Percentiles rank a stretch among this genome's conserved stretches.
These are phyloP conservation scores for Penicillium janthinellum DNA, from an alignment of 2,329 filamentous ascomycete genomes.

Conservation along the genomic window DNA sequence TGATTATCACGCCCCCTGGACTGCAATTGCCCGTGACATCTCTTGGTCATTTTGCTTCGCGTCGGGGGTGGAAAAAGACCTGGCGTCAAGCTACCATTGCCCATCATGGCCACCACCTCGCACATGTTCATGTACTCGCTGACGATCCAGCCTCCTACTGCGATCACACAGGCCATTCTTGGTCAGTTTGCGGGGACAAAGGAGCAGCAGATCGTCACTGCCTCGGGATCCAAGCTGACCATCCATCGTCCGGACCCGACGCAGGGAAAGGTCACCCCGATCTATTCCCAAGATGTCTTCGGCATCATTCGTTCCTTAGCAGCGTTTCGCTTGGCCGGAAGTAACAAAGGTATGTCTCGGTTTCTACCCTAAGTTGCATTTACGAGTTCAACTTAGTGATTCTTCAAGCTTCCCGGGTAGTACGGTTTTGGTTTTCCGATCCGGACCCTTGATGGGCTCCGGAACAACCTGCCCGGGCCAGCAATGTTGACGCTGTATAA, in stretches of 20 bases:
- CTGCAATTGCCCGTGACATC: slow-evolving; percentile 32
- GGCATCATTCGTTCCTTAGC: slow-evolving; percentile 90
- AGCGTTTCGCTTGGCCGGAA: slow-evolving; percentile 88
- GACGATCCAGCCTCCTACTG: slow-evolving; percentile 89
- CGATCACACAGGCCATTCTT: slow-evolving; percentile 84
- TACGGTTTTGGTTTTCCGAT: slow-evolving; percentile 42
- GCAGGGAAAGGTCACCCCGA: slow-evolving; percentile 80
- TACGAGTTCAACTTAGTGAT: slow-evolving; percentile 68
- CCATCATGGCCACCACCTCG: slow-evolving; percentile 90
- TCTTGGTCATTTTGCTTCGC: slow-evolving; percentile 12
- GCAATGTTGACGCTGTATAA: slow-evolving; percentile 34
- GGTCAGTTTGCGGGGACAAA: slow-evolving; percentile 96
- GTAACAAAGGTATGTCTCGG: slow-evolving; percentile 80
- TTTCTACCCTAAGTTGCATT: slow-evolving; percentile 20
- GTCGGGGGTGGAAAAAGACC: slow-evolving; percentile 21
- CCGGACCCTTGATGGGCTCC: slow-evolving; percentile 31
- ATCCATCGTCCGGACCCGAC: slow-evolving; percentile 83
- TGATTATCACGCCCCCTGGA: slow-evolving; percentile 28
- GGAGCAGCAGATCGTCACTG: slow-evolving; percentile 96
- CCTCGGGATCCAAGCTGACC: slow-evolving; percentile 84
- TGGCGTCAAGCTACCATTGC: slow-evolving; percentile 25
- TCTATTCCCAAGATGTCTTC: slow-evolving; percentile 92
- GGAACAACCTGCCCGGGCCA: slow-evolving; percentile 38
- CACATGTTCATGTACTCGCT: slow-evolving; percentile 99
- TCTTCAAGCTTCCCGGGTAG: slow-evolving; percentile 63